These are phyloP conservation scores for Microstegium vimineum DNA, from an alignment of 176 grass and related monocot species.

Conservation along the genomic window DNA sequence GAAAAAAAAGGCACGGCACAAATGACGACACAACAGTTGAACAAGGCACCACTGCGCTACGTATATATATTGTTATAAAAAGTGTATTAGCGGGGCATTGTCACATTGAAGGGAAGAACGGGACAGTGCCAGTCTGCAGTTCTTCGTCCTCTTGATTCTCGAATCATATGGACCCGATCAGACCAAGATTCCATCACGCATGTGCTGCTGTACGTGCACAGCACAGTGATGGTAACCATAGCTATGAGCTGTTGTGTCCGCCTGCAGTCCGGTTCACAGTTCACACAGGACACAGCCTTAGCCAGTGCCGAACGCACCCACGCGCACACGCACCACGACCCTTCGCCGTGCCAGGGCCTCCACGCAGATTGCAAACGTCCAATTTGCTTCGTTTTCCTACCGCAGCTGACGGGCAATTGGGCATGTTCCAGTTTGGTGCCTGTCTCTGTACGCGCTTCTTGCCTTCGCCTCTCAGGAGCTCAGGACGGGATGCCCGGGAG, in stretches of 20 bases:
- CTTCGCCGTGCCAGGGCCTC: slow-evolving; percentile 6
- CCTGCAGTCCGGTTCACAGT: neutral
- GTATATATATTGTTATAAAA: no score
- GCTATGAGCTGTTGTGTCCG: neutral
- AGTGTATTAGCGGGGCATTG: no score
- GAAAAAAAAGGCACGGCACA: no score
- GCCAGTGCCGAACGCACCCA: neutral
- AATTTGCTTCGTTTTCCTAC: neutral
- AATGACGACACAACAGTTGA: no score
- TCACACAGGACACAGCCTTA: neutral
- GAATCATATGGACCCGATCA: neutral
- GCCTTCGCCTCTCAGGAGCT: neutral
- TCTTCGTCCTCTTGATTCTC: no score
- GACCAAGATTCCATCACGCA: neutral
- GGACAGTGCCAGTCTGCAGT: neutral
- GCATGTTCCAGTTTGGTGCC: neutral
- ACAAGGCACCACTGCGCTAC: no score
- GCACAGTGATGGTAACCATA: neutral
- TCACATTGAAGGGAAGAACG: no score
- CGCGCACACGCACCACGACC: neutral
- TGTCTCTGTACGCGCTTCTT: neutral
- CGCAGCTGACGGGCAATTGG: neutral
- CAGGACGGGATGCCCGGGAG: neutral
- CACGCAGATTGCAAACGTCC: neutral
- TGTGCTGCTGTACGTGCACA: neutral